Base-by-base conservation (phyloP, 2,329 filamentous ascomycete genomes). In the Hypoxylon rubiginosum region DNA sequence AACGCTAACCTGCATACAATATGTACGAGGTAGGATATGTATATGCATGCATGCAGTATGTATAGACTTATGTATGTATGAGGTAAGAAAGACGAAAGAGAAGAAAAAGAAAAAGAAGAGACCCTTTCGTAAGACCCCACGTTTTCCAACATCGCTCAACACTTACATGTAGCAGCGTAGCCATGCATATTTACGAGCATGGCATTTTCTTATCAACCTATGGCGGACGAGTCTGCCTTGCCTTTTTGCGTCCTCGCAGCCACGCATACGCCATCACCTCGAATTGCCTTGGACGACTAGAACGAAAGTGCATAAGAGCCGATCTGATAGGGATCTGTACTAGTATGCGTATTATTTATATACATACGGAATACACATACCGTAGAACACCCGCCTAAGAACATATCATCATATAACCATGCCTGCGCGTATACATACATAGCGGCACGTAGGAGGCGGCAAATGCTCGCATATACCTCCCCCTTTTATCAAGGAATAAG, bases 201-300 rank as follows among this genome's bases (percentile, higher is more conserved):
- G 36, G 56, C 62, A 46, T 52, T 53, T 24, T 41, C 58, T 58
- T 57, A 57, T 60, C 56, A 26, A 48, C 46, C 56, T 60, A 67
- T 50, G 51, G 26, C 54, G 36, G 57, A 34, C 24, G 7, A 67
- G 53, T 64, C 57, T 62, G 61, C 61, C 65, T 62, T 62, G 57
- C 49, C 19, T 55, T 51, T 41, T 13, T 48, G 36, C 36, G 8
- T 8, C 19, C 11, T 53, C 21, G 36, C 52, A 66, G 51, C 59
- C 57, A n/a, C n/a, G n/a, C n/a, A n/a, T n/a, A 63, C 58, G 54
- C 32, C 64, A 63, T 56, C 59, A 66, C 56, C 51, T 57, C 53
- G 2, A 54, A 58, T 4, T 67, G 52, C 58, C 60, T 67, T 28
- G 49, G 48, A 45, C 36, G 43, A 54, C 58, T 64, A 34, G 55